phyloP scores from a whole-genome alignment of 129 eudicot genomes.

The Pulicaria dysenterica region DNA sequence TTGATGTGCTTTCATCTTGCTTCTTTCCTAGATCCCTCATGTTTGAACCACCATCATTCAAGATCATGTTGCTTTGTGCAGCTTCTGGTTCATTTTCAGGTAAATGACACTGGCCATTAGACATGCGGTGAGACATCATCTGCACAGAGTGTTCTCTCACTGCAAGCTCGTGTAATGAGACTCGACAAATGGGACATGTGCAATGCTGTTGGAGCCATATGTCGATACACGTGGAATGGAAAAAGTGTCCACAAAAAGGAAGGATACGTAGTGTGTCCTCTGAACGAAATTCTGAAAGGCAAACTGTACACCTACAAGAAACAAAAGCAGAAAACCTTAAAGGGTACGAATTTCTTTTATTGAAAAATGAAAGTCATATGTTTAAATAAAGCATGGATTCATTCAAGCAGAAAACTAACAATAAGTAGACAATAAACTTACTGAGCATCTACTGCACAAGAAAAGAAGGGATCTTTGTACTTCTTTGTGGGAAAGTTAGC shows the following conservation, averaged over 20 bases:
- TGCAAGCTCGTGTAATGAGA: constrained; percentile 61
- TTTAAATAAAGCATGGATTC: too few species aligned
- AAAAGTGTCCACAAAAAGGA: constrained; percentile 78
- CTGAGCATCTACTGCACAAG: constrained; percentile 75
- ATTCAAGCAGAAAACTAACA: too few species aligned
- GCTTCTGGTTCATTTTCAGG: constrained; percentile 26
- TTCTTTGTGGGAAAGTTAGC: constrained; percentile 84
- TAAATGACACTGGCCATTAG: constrained; percentile 29
- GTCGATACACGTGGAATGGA: constrained; percentile 84
- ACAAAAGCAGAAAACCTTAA: neutral
- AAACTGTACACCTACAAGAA: constrained; percentile 68
- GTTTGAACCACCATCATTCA: constrained; percentile 24
- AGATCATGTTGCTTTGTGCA: constrained; percentile 28
- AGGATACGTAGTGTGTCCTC: constrained; percentile 73
- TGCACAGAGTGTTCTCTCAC: constrained; percentile 62
- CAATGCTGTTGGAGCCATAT: constrained; percentile 88
- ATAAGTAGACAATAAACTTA: constrained; percentile 33
- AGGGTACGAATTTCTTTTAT: too few species aligned
- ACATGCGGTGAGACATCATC: constrained; percentile 42
- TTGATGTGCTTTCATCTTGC: constrained; percentile 52
- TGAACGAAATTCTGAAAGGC: constrained; percentile 67
- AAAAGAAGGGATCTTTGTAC: constrained; percentile 63
- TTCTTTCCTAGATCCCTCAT: constrained; percentile 23
- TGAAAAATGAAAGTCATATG: too few species aligned
- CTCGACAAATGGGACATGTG: constrained; percentile 88